Base-by-base conservation (phyloP, 2,329 filamentous ascomycete species). In the Atkinsonella texensis region DNA sequence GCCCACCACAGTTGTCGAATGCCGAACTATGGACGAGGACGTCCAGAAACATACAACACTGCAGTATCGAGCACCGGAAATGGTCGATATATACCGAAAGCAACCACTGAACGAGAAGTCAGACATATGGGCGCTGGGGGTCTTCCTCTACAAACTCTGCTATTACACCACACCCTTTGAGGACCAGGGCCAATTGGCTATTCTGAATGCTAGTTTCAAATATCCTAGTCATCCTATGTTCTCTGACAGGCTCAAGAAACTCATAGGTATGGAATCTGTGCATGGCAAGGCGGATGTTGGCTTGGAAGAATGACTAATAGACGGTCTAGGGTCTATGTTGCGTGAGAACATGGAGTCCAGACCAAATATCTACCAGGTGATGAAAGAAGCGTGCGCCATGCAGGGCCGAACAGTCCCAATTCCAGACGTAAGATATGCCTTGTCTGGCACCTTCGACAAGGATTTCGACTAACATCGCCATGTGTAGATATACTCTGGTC, bases 131-230 rank as follows among this genome's bases (percentile, higher is more conserved):
- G 93, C 93, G 1, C 71, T 98, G 55, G 93, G 93, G 5, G 93
- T 98, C 42, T 73, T 98, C 53, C 71, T 98, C 51, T 98, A 98
- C 74, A 98, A 98, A 74, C 76, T 98, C 55, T 98, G 93, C 73
- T 98, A 97, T 70, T 98, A 98, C 69, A 98, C 93, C 1, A 98
- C 93, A 6, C 93, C 93, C 0, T 98, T 98, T 62, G 93, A 98
- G 70, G 91, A 97, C 57, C 89, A 95, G 63, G 93, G 93, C 28
- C 91, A 96, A 71, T 87, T 97, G 73, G 93, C 93, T 12, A 98
- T 98, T 57, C 72, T 98, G 55, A 97, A 97, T 64, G 93, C 93
- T 48, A 94, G 83, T 67, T 97, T 88, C 76, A 90, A 87, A 62
- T 98, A 88, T 61, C 93, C 91, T 6, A 80, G 77, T 54, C 89